Conservation (phyloP, 140 eudicot species). For the Oenanthe javanica region DNA sequence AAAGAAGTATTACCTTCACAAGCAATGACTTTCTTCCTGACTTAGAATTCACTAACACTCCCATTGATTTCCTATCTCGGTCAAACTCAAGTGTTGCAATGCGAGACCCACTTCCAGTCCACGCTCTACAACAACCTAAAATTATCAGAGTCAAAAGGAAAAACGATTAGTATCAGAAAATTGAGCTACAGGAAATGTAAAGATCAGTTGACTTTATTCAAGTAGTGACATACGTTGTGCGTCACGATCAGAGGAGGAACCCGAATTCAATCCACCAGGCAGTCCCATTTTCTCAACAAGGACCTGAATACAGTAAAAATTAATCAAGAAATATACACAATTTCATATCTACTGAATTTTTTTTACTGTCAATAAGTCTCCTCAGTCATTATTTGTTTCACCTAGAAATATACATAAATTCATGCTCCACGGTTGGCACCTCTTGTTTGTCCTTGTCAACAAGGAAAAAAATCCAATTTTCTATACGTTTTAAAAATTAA, state of each 20-base stretch:
- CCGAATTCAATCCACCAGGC: constrained; percentile 43
- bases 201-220: neutral
- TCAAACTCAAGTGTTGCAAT: constrained; percentile 92
- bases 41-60: constrained; percentile 53
- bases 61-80: constrained; percentile 98
- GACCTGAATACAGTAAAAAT: constrained; percentile 34
- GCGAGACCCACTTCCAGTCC: constrained; percentile 46
- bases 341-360: neutral
- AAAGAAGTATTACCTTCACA: constrained; percentile 37
- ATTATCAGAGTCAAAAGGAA: neutral
- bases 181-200: neutral
- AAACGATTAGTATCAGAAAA: constrained; percentile 2
- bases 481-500: neutral
- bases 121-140: constrained; percentile 47
- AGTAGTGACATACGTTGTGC: constrained; percentile 27
- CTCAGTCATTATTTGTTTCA: neutral
- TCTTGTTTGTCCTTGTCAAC: neutral
- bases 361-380: neutral
- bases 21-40: constrained; percentile 56
- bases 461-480: neutral
- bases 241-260: constrained; percentile 34
- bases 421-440: neutral
- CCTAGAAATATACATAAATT: neutral
- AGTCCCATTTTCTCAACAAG: constrained; percentile 92
- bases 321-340: neutral